Evolutionary conservation across 495 filamentous ascomycete species (phyloP), one percentile per base, ranked within the genome.

Genomic region (Aspergillus cavernicola): DNA sequence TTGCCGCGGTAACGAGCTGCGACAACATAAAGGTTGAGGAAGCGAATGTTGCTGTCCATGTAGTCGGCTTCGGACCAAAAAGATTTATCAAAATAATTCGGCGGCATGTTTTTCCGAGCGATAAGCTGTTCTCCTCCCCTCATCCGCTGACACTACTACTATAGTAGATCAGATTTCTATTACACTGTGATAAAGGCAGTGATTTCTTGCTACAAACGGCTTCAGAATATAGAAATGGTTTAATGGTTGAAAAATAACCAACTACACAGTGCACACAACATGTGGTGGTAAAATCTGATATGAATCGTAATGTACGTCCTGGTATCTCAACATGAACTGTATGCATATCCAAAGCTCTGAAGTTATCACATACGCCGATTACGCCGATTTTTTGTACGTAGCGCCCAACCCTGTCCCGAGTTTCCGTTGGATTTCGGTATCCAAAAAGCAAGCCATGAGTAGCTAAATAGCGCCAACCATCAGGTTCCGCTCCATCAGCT

Each of bases 401-500:
- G 8, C 19, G 16, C 38, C 4, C 5, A 38, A 19, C 5, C 3
- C 10, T 18, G n/a, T 38, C 36, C 36, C 4, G 11, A 18, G 15
- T 7, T 4, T 4, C 36, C n/a, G 15, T 16, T 40, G 6, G 22
- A 22, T 20, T 15, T 24, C 12, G 2, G n/a, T 18, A 15, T 29
- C 28, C 29, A 37, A 38, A 9, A 19, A 18, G 36, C 6, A 28
- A 22, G 10, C 3, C 37, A 8, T 35, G 18, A 35, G 13, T 15
- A 50, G 18, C 16, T 44, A 52, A 41, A 47, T 24, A 37, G 53
- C 58, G 13, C 13, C 26, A 4, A 58, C 57, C 52, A 71, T 69
- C 37, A 67, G 55, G 26, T 41, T 56, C 24, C 84, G 73, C 63
- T 91, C 88, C 49, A 76, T 73, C 29, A 73, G 73, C 65, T 97